Evolutionary conservation across 208 protist species (phyloP), one percentile per base, ranked within the genome.

Genomic region (Trichomonas tenax): DNA sequence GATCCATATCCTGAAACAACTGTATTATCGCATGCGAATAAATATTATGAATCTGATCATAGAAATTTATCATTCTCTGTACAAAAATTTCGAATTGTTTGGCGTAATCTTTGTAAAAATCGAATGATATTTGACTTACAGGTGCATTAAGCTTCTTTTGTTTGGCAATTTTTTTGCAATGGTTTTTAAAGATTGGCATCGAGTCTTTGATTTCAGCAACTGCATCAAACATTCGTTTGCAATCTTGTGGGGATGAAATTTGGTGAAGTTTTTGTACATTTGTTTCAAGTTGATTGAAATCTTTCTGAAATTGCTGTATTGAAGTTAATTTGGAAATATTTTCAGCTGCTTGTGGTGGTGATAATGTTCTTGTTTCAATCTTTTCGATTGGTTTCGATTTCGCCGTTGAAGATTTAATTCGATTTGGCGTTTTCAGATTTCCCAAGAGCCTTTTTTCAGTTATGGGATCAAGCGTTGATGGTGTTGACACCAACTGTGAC

Each of bases 241-340:
- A 89, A 31, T 89, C 82, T 31, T 41, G 1, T 46, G 82, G 82
- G 0, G 82, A 40, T 9, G 14, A 44, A 15, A 46, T 46, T 46
- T 89, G 82, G 9, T 40, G 34, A 31, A 89, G 26, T 46, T 89
- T 89, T 89, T 44, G 38, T 31, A 46, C 1, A 45, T 44, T 11
- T 41, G 23, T 46, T 0, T 89, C 82, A 8, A 89, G 4, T 46
- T 46, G 6, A 8, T 21, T 44, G 26, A 89, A 89, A 46, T 46
- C 38, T 46, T 89, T 89, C 26, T 89, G 82, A 89, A 89, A 89
- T 89, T 89, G 82, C 40, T 89, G 82, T 23, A 89, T 41, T 89
- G 82, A 40, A 10, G 82, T 46, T 44, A 89, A 46, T 26, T 89
- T 40, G 9, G 82, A 89, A 17, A 89, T 4, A 89, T 89, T 89